Base-by-base conservation (phyloP, 140 eudicot species). In the Flaveria floridana region DNA sequence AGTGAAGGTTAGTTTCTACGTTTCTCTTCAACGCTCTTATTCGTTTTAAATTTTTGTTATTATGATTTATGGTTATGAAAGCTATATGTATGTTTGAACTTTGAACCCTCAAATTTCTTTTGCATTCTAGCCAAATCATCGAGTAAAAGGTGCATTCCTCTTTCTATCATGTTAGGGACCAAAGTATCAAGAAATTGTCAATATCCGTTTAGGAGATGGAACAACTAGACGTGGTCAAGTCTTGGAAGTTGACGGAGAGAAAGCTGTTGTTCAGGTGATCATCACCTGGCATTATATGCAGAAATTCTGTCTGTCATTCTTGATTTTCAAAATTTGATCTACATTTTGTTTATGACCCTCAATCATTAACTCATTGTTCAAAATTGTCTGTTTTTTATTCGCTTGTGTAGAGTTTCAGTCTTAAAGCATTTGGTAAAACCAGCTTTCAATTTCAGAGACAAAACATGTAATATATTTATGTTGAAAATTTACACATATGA, bases 121-220 rank as follows among this genome's bases (percentile, higher is more conserved):
- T 74, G 65, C 23, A 15, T 65, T 26, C 57, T 10, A 20, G 16
- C 10, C 19, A 50, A 4, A 11, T 76, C 28, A 37, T 53, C 3
- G 25, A 53, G 61, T 68, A 20, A 68, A 10, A 61, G 21, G 47
- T 57, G 23, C 42, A 30, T 47, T 18, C 8, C 51, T 64, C 3
- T 44, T 65, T 48, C 44, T n/a, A n/a, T 44, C 19, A 42, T 79
- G 46, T 46, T 74, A 91, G 97, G 97, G 97, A 78, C 97, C 97
- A 63, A 91, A 87, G 78, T 91, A 82, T 68, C 96, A 89, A 82
- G 97, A 91, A 69, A 91, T 91, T 64, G 97, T 91, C 13, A 91
- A 91, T 80, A 91, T 91, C 77, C 97, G 96, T 41, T 75, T 91
- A 72, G 97, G 97, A 80, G 97, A 91, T 87, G 97, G 97, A 72